phyloP scores from a whole-genome alignment of 306 rosid genomes.

The Quercus glauca region DNA sequence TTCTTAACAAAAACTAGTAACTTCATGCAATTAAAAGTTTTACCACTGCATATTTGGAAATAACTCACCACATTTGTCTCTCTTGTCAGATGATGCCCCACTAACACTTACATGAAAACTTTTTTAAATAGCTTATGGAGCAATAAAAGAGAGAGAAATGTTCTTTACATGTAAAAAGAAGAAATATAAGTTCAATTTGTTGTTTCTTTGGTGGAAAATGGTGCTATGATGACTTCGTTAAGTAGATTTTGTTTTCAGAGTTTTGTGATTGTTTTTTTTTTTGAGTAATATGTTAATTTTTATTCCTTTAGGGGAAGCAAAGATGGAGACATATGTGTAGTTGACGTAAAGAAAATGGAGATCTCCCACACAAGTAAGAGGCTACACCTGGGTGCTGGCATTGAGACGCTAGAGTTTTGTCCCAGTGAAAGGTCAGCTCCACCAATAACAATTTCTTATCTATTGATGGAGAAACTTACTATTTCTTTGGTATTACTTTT shows the following conservation, averaged over 20 bases:
- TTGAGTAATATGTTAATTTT: neutral
- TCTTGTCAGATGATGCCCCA: neutral
- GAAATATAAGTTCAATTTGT: neutral
- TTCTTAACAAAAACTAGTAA: neutral
- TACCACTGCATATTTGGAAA: neutral
- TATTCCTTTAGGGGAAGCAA: constrained; percentile 71
- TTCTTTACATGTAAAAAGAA: neutral
- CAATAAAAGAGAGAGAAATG: neutral
- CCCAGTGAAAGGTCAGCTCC: constrained; percentile 75
- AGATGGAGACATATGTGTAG: constrained; percentile 89
- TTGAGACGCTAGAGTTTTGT: constrained; percentile 73
- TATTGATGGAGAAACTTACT: neutral
- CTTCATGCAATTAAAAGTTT: neutral
- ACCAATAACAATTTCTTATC: neutral
- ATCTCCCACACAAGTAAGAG: constrained; percentile 80
- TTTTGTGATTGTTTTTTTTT: neutral
- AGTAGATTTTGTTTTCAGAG: neutral
- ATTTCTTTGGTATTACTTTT: constrained; percentile 1
- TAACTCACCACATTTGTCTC: neutral
- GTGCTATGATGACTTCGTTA: neutral
- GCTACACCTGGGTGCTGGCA: constrained; percentile 80
- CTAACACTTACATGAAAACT: neutral
- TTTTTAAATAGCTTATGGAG: neutral
- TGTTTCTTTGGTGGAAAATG: neutral
- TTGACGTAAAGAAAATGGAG: constrained; percentile 89